phyloP scores from a whole-genome alignment of 129 eudicot species.

The Apium graveolens region DNA sequence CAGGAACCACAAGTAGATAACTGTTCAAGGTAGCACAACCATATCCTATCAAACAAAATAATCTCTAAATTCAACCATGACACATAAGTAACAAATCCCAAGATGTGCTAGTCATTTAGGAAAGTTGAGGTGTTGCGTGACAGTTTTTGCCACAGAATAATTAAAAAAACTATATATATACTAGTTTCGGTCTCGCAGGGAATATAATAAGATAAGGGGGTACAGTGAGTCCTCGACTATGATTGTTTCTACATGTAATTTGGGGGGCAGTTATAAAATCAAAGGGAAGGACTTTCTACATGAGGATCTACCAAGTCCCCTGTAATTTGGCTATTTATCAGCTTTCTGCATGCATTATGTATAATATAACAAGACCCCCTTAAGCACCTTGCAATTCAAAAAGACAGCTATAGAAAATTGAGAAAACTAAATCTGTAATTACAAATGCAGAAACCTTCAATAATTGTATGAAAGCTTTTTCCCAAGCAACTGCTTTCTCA shows the following conservation, averaged over 20 bases:
- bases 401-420: not conserved
- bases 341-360: not conserved
- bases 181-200: not conserved
- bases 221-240: not conserved
- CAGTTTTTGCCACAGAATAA: not conserved
- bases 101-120: not conserved
- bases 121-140: not conserved
- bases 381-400: not conserved
- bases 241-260: not conserved
- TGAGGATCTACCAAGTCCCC: not conserved
- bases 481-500: conserved; percentile 67
- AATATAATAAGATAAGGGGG: not conserved
- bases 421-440: not conserved
- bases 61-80: not conserved
- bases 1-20: not conserved
- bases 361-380: not conserved
- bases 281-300: not conserved
- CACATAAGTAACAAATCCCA: not conserved
- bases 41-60: not conserved
- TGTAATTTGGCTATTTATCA: not conserved
- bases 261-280: not conserved
- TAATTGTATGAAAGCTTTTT: conserved; percentile 57
- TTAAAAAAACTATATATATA: not conserved
- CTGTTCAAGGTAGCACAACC: not conserved
- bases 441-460: conserved; percentile 30